Base-by-base conservation (phyloP, 2,329 filamentous ascomycete genomes). In the Nannizzia gypsea region DNA sequence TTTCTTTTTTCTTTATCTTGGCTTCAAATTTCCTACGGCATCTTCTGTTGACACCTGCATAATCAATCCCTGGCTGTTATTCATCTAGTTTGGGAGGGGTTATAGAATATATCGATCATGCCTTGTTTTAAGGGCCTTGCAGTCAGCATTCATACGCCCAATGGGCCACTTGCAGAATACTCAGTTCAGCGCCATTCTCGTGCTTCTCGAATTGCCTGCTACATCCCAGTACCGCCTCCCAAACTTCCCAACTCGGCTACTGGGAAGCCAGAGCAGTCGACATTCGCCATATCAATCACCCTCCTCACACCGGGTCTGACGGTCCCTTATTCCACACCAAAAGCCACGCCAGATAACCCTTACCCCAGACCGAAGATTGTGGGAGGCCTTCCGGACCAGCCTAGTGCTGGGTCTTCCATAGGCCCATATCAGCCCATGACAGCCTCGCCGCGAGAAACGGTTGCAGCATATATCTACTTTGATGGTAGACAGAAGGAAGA, bases 101-200 rank as follows among this genome's bases (percentile, higher is more conserved):
- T 54, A 3, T 36, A 54, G 26, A 54, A 34, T 54, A 34, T 58
- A 36, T 57, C 15, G n/a, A 60, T 56, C 55, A 88, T 88, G 93
- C 93, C 93, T 79, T 97, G 91, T 84, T 99, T 97, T 80, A 95
- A 97, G 80, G 93, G 93, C 76, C 90, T 99, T 77, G 92, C 93
- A 69, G 92, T 97, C 73, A 95, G 89, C 82, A 95, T 97, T 74
- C 93, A 99, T 78, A 85, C 83, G 50, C 82, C 90, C 67, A 80
- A 83, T 66, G 84, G 84, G 50, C 91, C 93, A 66, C 84, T 99
- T 66, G 81, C 90, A 63, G 93, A 99, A 77, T 87, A 95, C 77
- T 92, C 91, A 69, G 88, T 97, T 67, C 92, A 97, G 78, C 93
- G 90, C 72, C 90, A 96, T 75, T 90, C 89, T 61, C 87, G 90